Percentiles rank a stretch among this genome's conserved stretches.
Evolutionary conservation across 2,329 filamentous ascomycete genomes (phyloP).

Genomic region (Pseudocercospora eumusae): DNA sequence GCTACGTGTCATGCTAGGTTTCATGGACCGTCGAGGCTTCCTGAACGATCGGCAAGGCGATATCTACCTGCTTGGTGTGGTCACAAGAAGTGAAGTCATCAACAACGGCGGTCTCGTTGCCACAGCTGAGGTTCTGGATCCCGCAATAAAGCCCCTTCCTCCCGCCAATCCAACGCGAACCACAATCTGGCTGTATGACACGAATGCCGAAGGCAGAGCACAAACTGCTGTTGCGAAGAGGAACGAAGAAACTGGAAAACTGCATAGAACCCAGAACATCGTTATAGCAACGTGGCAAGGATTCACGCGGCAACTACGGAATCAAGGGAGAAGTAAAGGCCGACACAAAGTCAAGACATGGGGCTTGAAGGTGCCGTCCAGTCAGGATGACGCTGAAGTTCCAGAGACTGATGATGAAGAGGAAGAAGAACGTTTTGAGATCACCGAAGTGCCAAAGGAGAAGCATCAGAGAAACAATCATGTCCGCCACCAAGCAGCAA

Average conservation of each 20-base stretch:
- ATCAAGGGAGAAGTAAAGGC: not conserved
- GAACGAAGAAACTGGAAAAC: not conserved
- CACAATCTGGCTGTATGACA: not conserved
- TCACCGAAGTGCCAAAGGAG: not conserved
- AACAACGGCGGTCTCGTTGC: not conserved
- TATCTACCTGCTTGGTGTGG: conserved; percentile 7
- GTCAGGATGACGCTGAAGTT: not conserved
- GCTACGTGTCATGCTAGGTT: conserved; percentile 5
- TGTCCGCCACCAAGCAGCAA: not conserved
- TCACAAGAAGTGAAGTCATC: not conserved
- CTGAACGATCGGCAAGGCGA: not conserved
- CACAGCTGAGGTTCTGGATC: not conserved
- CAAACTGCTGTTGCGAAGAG: not conserved
- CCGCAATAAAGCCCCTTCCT: not conserved
- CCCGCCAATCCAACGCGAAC: not conserved
- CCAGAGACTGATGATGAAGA: not conserved
- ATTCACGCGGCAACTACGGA: not conserved
- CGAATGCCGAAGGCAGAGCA: not conserved
- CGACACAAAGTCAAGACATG: not conserved
- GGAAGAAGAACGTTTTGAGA: not conserved
- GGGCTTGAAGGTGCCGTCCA: not conserved
- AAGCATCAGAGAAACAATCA: not conserved
- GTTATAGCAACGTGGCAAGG: not conserved
- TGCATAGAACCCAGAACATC: not conserved
- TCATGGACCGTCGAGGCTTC: not conserved